Evolutionary conservation across 2,329 filamentous ascomycete genomes (phyloP), one percentile per base, ranked within the genome.

Genomic region (Epichloe bromicola): DNA sequence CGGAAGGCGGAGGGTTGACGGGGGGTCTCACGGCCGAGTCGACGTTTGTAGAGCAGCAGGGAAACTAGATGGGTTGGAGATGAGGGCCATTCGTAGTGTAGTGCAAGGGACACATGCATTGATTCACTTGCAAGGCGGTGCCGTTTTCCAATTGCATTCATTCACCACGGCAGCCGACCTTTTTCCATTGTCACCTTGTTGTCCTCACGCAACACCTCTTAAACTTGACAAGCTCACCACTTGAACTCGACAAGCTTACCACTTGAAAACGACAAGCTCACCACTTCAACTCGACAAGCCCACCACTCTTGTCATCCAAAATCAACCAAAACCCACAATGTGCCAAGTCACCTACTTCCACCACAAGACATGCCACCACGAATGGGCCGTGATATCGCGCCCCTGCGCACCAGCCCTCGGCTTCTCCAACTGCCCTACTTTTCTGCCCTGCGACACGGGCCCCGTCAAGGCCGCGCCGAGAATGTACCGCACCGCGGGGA

Each of bases 371-470:
- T 80, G 76, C 69, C 64, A 66, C 11, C 76, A 78, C 66, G 69
- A 67, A 57, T 80, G 76, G 76, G 67, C 74, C 41, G 60, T 70
- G 53, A 67, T 80, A 58, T 62, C 61, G 3, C 54, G 63, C 43
- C 70, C 73, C 5, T 80, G 77, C 64, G 66, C 58, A 4, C 73
- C 73, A 0, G 70, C 70, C 12, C 67, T 68, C 61, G 74, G 76
- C 53, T 79, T 80, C 63, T 63, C 61, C 53, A 73, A 64, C 30
- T 80, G 77, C 62, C 58, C 63, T 0, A 54, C 51, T 38, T 74
- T 78, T 55, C 61, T 64, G 19, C 12, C 39, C 46, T 17, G 38
- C 50, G 65, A 67, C 56, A 67, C 68, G 49, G 58, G 39, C 4
- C 5, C 60, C 34, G 58, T 67, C 48, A 68, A 70, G 54, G 59